Conservation (phyloP, 257 asterid species). For the Cynanchum wilfordii region DNA sequence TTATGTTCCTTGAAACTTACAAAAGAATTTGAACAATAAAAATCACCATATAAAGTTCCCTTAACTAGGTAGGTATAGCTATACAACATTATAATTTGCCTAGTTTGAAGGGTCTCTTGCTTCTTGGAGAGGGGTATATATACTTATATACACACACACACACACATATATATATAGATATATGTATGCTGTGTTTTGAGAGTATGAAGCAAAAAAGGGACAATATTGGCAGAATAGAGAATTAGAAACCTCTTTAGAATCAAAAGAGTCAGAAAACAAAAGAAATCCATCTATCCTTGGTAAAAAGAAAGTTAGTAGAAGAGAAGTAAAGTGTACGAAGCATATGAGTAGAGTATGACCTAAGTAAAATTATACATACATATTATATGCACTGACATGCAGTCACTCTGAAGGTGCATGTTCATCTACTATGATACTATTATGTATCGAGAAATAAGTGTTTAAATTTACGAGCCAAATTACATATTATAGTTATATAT, state of each 20-base stretch:
- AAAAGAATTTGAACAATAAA: background rate
- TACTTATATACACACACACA: too few relatives aligned
- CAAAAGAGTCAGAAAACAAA: background rate
- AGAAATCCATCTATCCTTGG: background rate
- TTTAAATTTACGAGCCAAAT: too few relatives aligned
- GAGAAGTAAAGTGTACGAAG: slow-evolving; percentile 36
- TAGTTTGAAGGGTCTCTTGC: background rate
- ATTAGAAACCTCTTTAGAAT: background rate
- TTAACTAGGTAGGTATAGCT: background rate
- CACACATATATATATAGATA: too few relatives aligned
- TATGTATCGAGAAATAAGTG: too few relatives aligned
- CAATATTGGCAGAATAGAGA: too few relatives aligned
- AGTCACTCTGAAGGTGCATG: background rate
- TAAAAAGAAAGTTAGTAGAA: background rate
- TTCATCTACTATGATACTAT: too few relatives aligned
- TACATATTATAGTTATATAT: too few relatives aligned
- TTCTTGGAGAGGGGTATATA: background rate
- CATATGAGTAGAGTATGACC: slow-evolving; percentile 28
- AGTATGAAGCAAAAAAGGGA: background rate
- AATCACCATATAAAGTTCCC: background rate
- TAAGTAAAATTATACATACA: slow-evolving; percentile 18
- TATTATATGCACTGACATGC: background rate
- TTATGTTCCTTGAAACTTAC: background rate
- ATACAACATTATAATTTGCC: background rate
- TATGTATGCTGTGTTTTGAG: too few relatives aligned